phyloP scores from a whole-genome alignment of 352 stramenopile genomes.

The Sclerospora graminicola region DNA sequence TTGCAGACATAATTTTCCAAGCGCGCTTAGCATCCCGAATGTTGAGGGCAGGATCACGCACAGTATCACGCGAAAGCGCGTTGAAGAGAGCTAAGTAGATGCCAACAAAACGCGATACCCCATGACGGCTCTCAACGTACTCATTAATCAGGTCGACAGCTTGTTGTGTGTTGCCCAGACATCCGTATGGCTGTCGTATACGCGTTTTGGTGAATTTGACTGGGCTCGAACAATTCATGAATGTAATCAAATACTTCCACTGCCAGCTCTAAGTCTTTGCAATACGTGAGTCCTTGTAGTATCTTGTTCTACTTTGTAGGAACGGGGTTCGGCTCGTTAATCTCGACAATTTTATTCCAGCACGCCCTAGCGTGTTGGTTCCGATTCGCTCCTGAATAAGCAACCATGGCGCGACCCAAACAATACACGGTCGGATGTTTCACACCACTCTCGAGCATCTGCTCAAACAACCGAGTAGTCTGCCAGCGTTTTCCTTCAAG shows the following conservation, averaged over 20 bases:
- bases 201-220: slow-evolving; percentile 38
- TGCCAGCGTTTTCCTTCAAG: slow-evolving; percentile 50
- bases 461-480: slow-evolving; percentile 52
- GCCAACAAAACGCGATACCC: slow-evolving; percentile 29
- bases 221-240: slow-evolving; percentile 27
- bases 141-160: slow-evolving; percentile 64
- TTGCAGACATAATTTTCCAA: slow-evolving; percentile 63
- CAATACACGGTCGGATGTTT: slow-evolving; percentile 61
- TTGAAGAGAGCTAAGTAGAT: slow-evolving; percentile 79
- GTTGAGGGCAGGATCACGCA: slow-evolving; percentile 54
- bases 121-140: slow-evolving; percentile 40
- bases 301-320: slow-evolving; percentile 58
- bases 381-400: slow-evolving; percentile 65
- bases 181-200: slow-evolving; percentile 60
- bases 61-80: slow-evolving; percentile 57
- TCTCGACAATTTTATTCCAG: slow-evolving; percentile 56
- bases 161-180: slow-evolving; percentile 48
- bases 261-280: slow-evolving; percentile 52
- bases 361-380: slow-evolving; percentile 47
- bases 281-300: slow-evolving; percentile 41
- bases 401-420: slow-evolving; percentile 63
- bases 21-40: slow-evolving; percentile 58
- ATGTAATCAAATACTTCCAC: slow-evolving; percentile 59
- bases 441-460: slow-evolving; percentile 51
- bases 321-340: slow-evolving; percentile 28